phyloP scores from a whole-genome alignment of 768 basidiomycete genomes.

The Leucocoprinus birnbaumii region DNA sequence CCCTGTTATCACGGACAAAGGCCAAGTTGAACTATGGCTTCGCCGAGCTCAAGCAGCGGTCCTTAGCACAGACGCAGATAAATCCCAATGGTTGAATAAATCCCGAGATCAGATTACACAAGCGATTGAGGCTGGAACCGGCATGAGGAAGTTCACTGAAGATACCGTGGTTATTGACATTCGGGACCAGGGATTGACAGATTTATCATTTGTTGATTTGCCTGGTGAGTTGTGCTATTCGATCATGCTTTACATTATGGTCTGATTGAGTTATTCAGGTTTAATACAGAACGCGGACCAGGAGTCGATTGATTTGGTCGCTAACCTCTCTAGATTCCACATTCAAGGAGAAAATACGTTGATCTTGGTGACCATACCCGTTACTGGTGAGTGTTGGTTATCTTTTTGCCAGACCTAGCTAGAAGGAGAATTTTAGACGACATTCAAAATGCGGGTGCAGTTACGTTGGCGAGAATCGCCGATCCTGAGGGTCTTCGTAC shows the following conservation, averaged over 20 bases:
- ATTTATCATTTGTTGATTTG: slow-evolving; percentile 52
- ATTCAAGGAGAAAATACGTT: slow-evolving; percentile 51
- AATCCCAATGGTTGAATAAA: slow-evolving; percentile 10
- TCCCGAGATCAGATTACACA: slow-evolving; percentile 11
- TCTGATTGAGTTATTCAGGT: slow-evolving; percentile 27
- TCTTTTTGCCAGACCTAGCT: no score
- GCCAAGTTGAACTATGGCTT: slow-evolving; percentile 47
- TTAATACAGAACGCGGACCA: slow-evolving; percentile 53
- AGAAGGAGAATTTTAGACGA: slow-evolving; percentile 47
- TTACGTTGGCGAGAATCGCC: slow-evolving; percentile 46
- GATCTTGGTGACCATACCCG: slow-evolving; percentile 65
- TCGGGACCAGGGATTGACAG: slow-evolving; percentile 39
- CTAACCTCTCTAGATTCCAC: slow-evolving; percentile 41
- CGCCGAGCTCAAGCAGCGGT: slow-evolving; percentile 61
- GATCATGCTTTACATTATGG: no score
- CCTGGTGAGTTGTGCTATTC: slow-evolving; percentile 36
- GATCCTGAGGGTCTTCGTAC: slow-evolving; percentile 58
- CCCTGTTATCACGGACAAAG: slow-evolving; percentile 32
- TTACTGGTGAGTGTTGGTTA: slow-evolving; percentile 42
- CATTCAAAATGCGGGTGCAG: slow-evolving; percentile 61
- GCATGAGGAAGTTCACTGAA: slow-evolving; percentile 36
- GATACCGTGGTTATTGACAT: slow-evolving; percentile 48
- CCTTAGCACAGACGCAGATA: slow-evolving; percentile 26
- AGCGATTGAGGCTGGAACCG: neutral
- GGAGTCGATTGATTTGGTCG: slow-evolving; percentile 41